Evolutionary conservation across 2,329 filamentous ascomycete genomes (phyloP).

Genomic region (Botrytis pseudocinerea): DNA sequence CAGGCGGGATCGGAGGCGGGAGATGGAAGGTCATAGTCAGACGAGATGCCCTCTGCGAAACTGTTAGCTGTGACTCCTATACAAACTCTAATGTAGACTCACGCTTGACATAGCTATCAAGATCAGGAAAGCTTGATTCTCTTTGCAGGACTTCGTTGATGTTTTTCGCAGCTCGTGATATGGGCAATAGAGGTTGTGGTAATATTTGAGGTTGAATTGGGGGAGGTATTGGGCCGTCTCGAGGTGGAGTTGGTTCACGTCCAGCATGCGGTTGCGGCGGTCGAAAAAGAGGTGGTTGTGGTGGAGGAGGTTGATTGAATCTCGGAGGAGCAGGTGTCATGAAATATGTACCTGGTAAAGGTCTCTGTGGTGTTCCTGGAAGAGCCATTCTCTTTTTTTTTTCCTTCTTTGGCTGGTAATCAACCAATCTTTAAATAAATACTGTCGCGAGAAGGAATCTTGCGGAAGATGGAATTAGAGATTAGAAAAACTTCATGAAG

Average conservation of each 20-base stretch:
- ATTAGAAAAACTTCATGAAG: slow-evolving; percentile 34
- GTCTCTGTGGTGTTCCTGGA: slow-evolving; percentile 63
- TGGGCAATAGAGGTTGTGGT: slow-evolving; percentile 58
- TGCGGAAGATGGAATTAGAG: slow-evolving; percentile 23
- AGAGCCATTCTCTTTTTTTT: slow-evolving; percentile 31
- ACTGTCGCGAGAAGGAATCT: slow-evolving; percentile 26
- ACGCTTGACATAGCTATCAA: slow-evolving; percentile 89
- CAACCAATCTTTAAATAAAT: slow-evolving; percentile 12
- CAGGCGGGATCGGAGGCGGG: slow-evolving; percentile 63
- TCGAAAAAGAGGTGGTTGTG: slow-evolving; percentile 51
- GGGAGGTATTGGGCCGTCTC: slow-evolving; percentile 24
- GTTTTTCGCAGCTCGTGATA: slow-evolving; percentile 77
- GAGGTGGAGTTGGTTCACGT: slow-evolving; percentile 31
- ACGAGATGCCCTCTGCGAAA: slow-evolving; percentile 75
- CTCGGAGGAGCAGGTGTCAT: slow-evolving; percentile 67
- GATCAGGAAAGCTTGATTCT: slow-evolving; percentile 81
- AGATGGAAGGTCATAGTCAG: slow-evolving; percentile 80
- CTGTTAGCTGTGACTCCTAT: slow-evolving; percentile 35
- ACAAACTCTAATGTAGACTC: slow-evolving; percentile 45
- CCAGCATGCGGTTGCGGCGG: slow-evolving; percentile 21
- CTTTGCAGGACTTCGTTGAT: slow-evolving; percentile 76
- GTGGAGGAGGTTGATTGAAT: slow-evolving; percentile 48
- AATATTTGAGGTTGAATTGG: slow-evolving; percentile 12
- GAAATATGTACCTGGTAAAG: slow-evolving; percentile 73
- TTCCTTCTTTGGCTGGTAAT: not conserved